These are phyloP conservation scores for Cyclotella cryptica DNA, from an alignment of 108 stramenopile genomes.

Conservation along the genomic window DNA sequence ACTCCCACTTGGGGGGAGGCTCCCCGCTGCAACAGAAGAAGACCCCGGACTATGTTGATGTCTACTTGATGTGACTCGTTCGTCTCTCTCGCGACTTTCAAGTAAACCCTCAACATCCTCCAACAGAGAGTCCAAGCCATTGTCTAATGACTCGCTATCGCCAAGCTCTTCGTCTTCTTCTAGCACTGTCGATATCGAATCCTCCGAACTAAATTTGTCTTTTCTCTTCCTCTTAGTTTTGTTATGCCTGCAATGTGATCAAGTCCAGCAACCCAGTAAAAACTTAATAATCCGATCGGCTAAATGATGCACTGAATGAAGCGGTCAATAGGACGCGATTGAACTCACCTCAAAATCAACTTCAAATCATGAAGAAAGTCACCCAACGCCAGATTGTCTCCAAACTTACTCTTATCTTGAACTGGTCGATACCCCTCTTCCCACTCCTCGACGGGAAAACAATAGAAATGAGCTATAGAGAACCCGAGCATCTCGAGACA, in stretches of 20 bases:
- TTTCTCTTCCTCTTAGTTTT: slow-evolving; percentile 27
- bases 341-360: slow-evolving; percentile 58
- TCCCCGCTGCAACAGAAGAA: neutral
- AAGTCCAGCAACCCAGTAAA: neutral
- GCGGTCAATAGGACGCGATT: neutral
- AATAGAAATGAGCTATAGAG: slow-evolving; percentile 91
- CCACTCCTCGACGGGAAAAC: slow-evolving; percentile 95
- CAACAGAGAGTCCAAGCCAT: slow-evolving; percentile 36
- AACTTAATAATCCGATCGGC: neutral
- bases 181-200: slow-evolving; percentile 41
- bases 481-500: slow-evolving; percentile 95
- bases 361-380: slow-evolving; percentile 90
- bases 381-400: slow-evolving; percentile 84
- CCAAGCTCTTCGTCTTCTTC: slow-evolving; percentile 51
- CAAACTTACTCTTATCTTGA: slow-evolving; percentile 69
- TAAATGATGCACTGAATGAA: neutral
- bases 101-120: slow-evolving; percentile 37
- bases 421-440: slow-evolving; percentile 78
- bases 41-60: neutral
- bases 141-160: slow-evolving; percentile 11
- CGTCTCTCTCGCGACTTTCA: slow-evolving; percentile 8
- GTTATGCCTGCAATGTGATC: slow-evolving; percentile 23
- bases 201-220: slow-evolving; percentile 25
- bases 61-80: neutral
- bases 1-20: neutral